Conservation (phyloP, 768 basidiomycete genomes). For the Russula ochroleuca region DNA sequence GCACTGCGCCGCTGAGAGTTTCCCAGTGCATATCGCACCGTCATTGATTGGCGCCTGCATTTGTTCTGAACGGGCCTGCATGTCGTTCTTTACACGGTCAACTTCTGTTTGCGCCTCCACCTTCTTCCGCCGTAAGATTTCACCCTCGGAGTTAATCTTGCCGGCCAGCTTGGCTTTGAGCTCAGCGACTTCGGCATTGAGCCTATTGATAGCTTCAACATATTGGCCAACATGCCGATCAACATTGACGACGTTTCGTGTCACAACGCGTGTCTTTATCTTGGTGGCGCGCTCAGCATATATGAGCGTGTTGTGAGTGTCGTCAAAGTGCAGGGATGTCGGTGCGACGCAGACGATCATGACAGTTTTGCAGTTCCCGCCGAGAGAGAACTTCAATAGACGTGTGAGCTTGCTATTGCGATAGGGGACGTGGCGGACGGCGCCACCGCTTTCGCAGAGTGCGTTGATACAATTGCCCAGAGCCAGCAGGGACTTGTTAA, state of each 20-base stretch:
- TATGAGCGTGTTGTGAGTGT: constrained; percentile 95
- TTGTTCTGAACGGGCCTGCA: constrained; percentile 67
- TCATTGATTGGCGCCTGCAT: constrained; percentile 67
- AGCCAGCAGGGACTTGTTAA: constrained; percentile 97
- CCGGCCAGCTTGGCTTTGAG: constrained; percentile 83
- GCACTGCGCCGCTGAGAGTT: constrained; percentile 61
- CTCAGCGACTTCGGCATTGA: constrained; percentile 77
- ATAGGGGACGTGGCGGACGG: constrained; percentile 88
- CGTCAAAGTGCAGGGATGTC: constrained; percentile 93
- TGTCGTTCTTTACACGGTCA: constrained; percentile 67
- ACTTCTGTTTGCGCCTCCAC: constrained; percentile 70
- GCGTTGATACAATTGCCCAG: constrained; percentile 99
- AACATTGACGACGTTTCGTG: constrained; percentile 91
- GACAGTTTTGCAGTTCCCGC: constrained; percentile 98
- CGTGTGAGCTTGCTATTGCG: constrained; percentile 98
- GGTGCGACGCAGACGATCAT: constrained; percentile 99
- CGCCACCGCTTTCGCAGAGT: constrained; percentile 89
- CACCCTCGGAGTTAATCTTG: constrained; percentile 58
- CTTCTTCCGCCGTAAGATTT: constrained; percentile 60
- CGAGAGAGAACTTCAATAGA: constrained; percentile 93
- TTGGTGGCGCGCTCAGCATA: constrained; percentile 98
- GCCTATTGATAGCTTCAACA: constrained; percentile 87
- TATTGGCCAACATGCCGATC: constrained; percentile 94
- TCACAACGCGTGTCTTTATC: constrained; percentile 97
- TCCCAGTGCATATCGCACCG: constrained; percentile 69